Conservation (phyloP, 805 yeast genomes). For the Ogataea ganodermae region DNA sequence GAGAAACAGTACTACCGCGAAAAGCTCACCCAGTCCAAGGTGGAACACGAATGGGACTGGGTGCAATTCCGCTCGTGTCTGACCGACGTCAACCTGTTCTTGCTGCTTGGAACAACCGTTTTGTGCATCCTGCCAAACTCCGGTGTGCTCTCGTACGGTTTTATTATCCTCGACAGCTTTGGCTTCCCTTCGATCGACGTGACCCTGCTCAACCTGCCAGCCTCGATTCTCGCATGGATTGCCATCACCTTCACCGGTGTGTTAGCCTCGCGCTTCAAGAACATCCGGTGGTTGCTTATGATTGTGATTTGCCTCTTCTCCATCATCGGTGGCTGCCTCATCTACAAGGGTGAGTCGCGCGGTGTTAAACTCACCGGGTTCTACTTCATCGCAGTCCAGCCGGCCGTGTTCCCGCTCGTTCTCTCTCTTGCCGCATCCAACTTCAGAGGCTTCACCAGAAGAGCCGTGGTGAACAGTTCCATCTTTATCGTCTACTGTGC, state of each 20-base stretch:
- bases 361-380: conserved; percentile 36
- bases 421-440: conserved; percentile 36
- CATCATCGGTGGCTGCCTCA: conserved; percentile 32
- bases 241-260: conserved; percentile 30
- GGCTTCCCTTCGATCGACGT: conserved; percentile 36
- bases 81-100: conserved; percentile 51
- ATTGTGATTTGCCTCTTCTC: conserved; percentile 25
- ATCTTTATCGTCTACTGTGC: conserved; percentile 63
- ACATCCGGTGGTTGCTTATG: conserved; percentile 37
- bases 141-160: conserved; percentile 47
- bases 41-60: conserved; percentile 54
- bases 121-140: conserved; percentile 48
- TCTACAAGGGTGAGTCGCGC: conserved; percentile 29
- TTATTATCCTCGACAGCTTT: conserved; percentile 40
- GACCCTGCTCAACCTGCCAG: conserved; percentile 41
- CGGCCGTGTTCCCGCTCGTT: conserved; percentile 30
- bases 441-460: conserved; percentile 68
- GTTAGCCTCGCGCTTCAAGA: conserved; percentile 28
- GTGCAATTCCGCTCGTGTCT: conserved; percentile 55
- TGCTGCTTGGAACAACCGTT: conserved; percentile 46
- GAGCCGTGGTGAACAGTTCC: conserved; percentile 54
- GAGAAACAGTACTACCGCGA: conserved; percentile 49
- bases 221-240: conserved; percentile 40
- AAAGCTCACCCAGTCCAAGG: conserved; percentile 58
- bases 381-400: conserved; percentile 30